phyloP scores from a whole-genome alignment of 2,329 filamentous ascomycete genomes.

The Scytalidium sp. region DNA sequence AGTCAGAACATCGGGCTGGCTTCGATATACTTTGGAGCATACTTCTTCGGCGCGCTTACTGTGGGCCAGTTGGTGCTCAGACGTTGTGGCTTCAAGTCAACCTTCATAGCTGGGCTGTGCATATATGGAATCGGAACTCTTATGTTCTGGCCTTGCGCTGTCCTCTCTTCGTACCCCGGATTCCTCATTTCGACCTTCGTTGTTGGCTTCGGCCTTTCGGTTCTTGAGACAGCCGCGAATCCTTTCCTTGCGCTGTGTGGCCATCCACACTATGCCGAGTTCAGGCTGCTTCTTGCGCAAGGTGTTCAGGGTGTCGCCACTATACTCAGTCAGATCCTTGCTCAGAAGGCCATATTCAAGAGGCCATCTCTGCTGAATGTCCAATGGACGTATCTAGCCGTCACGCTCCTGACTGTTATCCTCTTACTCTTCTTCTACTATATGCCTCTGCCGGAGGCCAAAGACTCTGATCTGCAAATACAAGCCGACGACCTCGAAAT shows the following conservation, averaged over 20 bases:
- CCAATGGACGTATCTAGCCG: slow-evolving; percentile 83
- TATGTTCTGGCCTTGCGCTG: slow-evolving; percentile 80
- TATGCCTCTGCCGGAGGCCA: slow-evolving; percentile 59
- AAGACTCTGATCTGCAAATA: slow-evolving; percentile 50
- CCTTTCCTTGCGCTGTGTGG: slow-evolving; percentile 72
- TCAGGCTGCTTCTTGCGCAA: slow-evolving; percentile 72
- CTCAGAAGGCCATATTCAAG: slow-evolving; percentile 71
- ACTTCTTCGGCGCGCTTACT: slow-evolving; percentile 66
- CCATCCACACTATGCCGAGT: slow-evolving; percentile 68
- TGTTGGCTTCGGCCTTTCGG: slow-evolving; percentile 71
- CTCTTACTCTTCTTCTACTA: slow-evolving; percentile 69
- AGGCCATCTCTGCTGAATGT: slow-evolving; percentile 63
- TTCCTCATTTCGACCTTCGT: slow-evolving; percentile 75
- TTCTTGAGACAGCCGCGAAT: slow-evolving; percentile 79
- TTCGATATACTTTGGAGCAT: slow-evolving; percentile 69
- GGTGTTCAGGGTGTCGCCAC: slow-evolving; percentile 74
- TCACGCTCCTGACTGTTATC: slow-evolving; percentile 70
- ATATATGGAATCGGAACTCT: slow-evolving; percentile 77
- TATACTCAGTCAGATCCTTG: slow-evolving; percentile 69
- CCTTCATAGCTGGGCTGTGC: slow-evolving; percentile 73
- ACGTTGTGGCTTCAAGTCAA: slow-evolving; percentile 71
- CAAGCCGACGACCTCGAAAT: slow-evolving; percentile 31
- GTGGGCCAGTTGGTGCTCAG: slow-evolving; percentile 70
- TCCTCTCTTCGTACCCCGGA: slow-evolving; percentile 71
- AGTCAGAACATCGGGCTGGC: slow-evolving; percentile 66